These are phyloP conservation scores for Glycine latifolia DNA, from an alignment of 306 rosid species.

Conservation along the genomic window DNA sequence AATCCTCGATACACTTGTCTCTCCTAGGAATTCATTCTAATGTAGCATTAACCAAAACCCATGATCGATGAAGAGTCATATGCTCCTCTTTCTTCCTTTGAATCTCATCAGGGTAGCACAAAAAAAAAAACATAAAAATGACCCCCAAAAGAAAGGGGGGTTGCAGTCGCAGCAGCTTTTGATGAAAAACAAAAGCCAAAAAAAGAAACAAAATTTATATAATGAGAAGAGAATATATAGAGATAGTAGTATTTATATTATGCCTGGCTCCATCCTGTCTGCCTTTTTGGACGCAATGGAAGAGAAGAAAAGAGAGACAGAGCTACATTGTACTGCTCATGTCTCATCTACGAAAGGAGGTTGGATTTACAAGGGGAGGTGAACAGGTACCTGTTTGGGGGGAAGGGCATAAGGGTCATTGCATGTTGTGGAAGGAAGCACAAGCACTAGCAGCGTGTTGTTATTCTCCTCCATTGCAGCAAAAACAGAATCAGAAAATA, in stretches of 20 bases:
- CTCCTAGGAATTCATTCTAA: slow-evolving; percentile 37
- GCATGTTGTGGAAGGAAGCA: slow-evolving; percentile 32
- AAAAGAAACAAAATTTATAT: slow-evolving; percentile 40
- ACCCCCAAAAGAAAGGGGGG: background rate
- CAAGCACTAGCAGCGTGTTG: slow-evolving; percentile 9
- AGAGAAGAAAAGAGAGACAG: slow-evolving; percentile 57
- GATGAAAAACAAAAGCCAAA: slow-evolving; percentile 42
- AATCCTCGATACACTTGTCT: slow-evolving; percentile 37
- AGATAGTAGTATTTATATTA: slow-evolving; percentile 3
- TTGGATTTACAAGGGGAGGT: slow-evolving; percentile 61
- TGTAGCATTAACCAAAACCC: slow-evolving; percentile 23
- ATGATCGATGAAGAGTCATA: slow-evolving; percentile 49
- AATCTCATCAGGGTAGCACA: slow-evolving; percentile 48
- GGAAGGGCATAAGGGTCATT: slow-evolving; percentile 58
- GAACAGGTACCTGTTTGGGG: slow-evolving; percentile 58
- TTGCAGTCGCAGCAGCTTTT: slow-evolving; percentile 49
- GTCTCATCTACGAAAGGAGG: slow-evolving; percentile 60
- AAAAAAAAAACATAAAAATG: slow-evolving; percentile 20
- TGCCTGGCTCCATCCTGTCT: slow-evolving; percentile 90
- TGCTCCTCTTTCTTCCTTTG: slow-evolving; percentile 45
- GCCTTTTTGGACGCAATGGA: slow-evolving; percentile 71
- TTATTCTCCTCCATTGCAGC: slow-evolving; percentile 50
- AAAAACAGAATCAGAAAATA: slow-evolving; percentile 40
- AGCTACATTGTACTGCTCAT: slow-evolving; percentile 69
- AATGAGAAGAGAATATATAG: slow-evolving; percentile 32